phyloP scores from a whole-genome alignment of 2,329 filamentous ascomycete species.

The Aspergillus aculeatus region DNA sequence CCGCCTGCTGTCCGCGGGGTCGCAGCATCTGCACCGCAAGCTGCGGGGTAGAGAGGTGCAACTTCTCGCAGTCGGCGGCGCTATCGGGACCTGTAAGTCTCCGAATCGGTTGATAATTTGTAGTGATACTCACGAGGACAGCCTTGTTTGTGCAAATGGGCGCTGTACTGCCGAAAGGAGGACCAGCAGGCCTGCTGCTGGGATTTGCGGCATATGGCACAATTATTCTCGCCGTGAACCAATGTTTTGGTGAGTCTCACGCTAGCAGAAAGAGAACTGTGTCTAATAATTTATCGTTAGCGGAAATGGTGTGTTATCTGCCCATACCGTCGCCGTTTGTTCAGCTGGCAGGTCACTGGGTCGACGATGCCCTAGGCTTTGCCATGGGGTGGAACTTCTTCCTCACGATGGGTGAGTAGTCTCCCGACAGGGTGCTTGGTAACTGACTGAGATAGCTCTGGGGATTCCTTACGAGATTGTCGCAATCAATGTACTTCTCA shows the following conservation, averaged over 20 bases:
- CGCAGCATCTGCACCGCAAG: slow-evolving; percentile 31
- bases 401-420: slow-evolving; percentile 22
- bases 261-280: too few relatives aligned
- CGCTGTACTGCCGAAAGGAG: slow-evolving; percentile 32
- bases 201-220: slow-evolving; percentile 24
- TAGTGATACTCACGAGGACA: not conserved
- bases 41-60: slow-evolving; percentile 35
- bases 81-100: slow-evolving; percentile 35
- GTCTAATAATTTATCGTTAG: slow-evolving; percentile 1
- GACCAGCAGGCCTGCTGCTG: slow-evolving; percentile 36
- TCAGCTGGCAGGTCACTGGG: slow-evolving; percentile 27
- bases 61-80: slow-evolving; percentile 35
- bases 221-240: slow-evolving; percentile 33
- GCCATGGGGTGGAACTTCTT: slow-evolving; percentile 34
- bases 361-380: slow-evolving; percentile 31
- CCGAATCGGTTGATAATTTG: not conserved
- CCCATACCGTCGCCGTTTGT: slow-evolving; percentile 29
- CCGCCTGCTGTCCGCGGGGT: slow-evolving; percentile 11
- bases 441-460: slow-evolving; percentile 15
- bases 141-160: slow-evolving; percentile 35
- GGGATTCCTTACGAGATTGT: slow-evolving; percentile 39
- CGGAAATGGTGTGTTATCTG: slow-evolving; percentile 31
- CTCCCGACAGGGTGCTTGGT: not conserved
- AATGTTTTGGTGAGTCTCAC: slow-evolving; percentile 23
- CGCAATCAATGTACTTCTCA: slow-evolving; percentile 40